Percentiles rank a stretch among this genome's conserved stretches.
phyloP scores from a whole-genome alignment of 768 basidiomycete genomes.

The Coprinopsis cinerea region DNA sequence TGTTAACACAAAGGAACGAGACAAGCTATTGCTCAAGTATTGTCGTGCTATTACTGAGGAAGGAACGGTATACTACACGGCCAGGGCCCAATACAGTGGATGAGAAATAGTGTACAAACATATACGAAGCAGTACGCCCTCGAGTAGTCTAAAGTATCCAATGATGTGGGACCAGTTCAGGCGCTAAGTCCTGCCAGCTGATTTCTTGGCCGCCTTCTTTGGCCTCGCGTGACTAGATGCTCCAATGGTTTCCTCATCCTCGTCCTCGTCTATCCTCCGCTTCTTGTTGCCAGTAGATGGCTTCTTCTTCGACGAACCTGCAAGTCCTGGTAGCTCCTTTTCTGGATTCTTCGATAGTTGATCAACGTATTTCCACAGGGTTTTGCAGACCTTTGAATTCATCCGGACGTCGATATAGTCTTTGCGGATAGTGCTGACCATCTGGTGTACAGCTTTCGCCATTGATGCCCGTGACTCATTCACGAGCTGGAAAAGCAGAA shows the following conservation, averaged over 20 bases:
- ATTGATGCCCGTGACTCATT: slow-evolving; percentile 37
- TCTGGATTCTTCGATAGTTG: slow-evolving; percentile 7
- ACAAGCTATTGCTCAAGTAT: slow-evolving; percentile 83
- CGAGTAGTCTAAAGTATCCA: neutral
- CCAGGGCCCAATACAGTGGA: slow-evolving; percentile 55
- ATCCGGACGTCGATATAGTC: slow-evolving; percentile 60
- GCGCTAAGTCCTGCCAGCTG: neutral
- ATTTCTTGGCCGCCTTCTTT: neutral
- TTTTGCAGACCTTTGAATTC: slow-evolving; percentile 48
- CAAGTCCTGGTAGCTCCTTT: neutral
- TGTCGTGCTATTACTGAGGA: slow-evolving; percentile 70
- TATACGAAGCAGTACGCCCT: too few species aligned
- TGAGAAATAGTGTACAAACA: slow-evolving; percentile 17
- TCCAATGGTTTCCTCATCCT: neutral
- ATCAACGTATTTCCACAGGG: slow-evolving; percentile 42
- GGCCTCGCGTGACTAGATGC: neutral
- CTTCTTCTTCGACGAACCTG: neutral
- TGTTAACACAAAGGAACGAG: slow-evolving; percentile 79
- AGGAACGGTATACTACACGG: slow-evolving; percentile 69
- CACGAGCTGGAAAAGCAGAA: slow-evolving; percentile 55
- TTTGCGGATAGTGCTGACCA: slow-evolving; percentile 52
- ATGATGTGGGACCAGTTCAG: neutral
- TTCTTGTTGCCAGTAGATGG: neutral
- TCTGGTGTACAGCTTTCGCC: slow-evolving; percentile 48
- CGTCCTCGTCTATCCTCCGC: neutral